A percentile compares a stretch with the other conserved stretches of the same genome.
These are phyloP conservation scores for Canavalia gladiata DNA, from an alignment of 306 rosid species.

Conservation along the genomic window DNA sequence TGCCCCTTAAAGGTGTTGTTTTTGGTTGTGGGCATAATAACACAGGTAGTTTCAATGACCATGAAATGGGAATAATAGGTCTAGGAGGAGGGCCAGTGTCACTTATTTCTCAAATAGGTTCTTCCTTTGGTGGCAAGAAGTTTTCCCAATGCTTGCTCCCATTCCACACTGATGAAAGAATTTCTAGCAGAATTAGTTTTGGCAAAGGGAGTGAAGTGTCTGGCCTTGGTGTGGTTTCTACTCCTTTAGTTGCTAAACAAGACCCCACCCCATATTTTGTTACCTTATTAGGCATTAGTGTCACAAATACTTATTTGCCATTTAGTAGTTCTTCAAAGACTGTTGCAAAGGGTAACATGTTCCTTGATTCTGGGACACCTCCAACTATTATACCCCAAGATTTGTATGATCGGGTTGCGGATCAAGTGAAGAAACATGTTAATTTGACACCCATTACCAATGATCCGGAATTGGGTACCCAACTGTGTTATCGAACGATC, in stretches of 20 bases:
- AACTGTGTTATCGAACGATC: background rate
- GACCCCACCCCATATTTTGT: background rate
- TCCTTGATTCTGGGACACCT: slow-evolving; percentile 25
- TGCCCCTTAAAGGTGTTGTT: background rate
- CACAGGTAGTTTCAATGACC: slow-evolving; percentile 17
- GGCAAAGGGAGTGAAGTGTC: slow-evolving; percentile 9
- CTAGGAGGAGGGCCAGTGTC: slow-evolving; percentile 21
- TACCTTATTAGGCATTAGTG: slow-evolving; percentile 37
- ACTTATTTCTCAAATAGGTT: slow-evolving; percentile 25
- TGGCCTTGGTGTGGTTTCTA: slow-evolving; percentile 4
- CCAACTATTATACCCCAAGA: background rate
- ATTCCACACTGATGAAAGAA: background rate
- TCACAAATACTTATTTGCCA: background rate
- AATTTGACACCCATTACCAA: background rate
- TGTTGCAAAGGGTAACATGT: slow-evolving; percentile 2
- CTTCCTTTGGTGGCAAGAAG: background rate
- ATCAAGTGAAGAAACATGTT: background rate
- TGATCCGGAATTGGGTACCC: background rate
- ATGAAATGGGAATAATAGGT: slow-evolving; percentile 36
- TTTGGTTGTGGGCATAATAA: slow-evolving; percentile 36
- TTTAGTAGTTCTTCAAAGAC: background rate
- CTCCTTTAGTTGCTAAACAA: slow-evolving; percentile 5
- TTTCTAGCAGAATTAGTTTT: slow-evolving; percentile 6
- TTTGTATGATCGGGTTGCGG: slow-evolving; percentile 10
- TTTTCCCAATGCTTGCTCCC: slow-evolving; percentile 35